Base-by-base conservation (phyloP, 2,329 filamentous ascomycete species). In the Aspergillus cejpii region DNA sequence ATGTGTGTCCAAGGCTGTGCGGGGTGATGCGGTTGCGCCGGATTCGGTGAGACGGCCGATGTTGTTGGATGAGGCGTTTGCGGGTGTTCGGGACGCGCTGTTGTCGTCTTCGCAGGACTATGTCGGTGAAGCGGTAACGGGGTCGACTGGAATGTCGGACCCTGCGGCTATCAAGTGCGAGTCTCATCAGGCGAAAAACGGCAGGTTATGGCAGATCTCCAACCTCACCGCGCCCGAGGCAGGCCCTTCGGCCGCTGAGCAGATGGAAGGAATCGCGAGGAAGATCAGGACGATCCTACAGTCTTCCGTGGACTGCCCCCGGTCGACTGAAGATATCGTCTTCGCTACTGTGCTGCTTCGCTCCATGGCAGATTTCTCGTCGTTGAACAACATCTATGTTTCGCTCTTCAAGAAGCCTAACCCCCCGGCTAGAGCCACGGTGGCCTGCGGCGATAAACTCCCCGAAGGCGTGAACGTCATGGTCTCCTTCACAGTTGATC, bases 361-460 rank as follows among this genome's bases (percentile, higher is more conserved):
- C 41, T 76, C 76, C 45, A 96, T 97, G 85, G 64, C 77, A 15
- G 81, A 89, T 66, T 98, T 97, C 64, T 73, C 80, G 0, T 58
- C 71, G 12, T 73, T 95, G 55, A 97, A 97, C 66, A 65, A 72
- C 20, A 70, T 85, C 50, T 98, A 97, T 65, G 81, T 80, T 4
- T 73, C 76, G 6, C 76, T 89, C 33, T 97, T 97, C 66, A 69
- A 70, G 15, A 73, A 77, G 39, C 84, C 90, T 0, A 94, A 90
- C 52, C 92, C 92, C 0, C 88, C 92, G 0, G 81, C 90, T 0
- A 74, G 92, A 39, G 84, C 94, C 39, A 94, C 89, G 4, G 79
- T 97, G 39, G 83, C 88, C 0, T 85, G 84, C 50, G 87, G 88
- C 3, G 70, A 79, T 39, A 61, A 74, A 5, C 73, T 96, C 6